These are phyloP conservation scores for Coniferiporia sulphurascens DNA, from an alignment of 1,284 basidiomycete species.

Conservation along the genomic window DNA sequence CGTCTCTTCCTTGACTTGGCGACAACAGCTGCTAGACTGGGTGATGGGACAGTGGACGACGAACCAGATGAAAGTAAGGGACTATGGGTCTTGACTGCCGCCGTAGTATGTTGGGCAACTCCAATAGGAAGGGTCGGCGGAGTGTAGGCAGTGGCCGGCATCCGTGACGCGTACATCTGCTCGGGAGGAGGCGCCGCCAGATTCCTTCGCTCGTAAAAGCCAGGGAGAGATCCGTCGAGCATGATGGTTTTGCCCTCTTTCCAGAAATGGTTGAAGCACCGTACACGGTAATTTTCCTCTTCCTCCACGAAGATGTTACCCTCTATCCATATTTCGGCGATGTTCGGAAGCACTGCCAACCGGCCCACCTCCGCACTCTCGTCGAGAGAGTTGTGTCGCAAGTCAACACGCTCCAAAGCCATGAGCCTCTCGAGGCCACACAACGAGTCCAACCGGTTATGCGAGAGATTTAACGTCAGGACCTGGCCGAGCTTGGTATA, in stretches of 20 bases:
- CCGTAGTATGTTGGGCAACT: slow-evolving; percentile 21
- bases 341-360: slow-evolving; percentile 73
- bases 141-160: slow-evolving; percentile 45
- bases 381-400: slow-evolving; percentile 78
- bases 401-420: slow-evolving; percentile 80
- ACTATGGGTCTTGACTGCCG: slow-evolving; percentile 16
- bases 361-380: slow-evolving; percentile 86
- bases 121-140: slow-evolving; percentile 58
- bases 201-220: slow-evolving; percentile 73
- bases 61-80: slow-evolving; percentile 32
- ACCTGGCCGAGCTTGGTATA: slow-evolving; percentile 79
- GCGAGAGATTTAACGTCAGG: slow-evolving; percentile 69
- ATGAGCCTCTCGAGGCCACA: slow-evolving; percentile 88
- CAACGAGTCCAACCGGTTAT: slow-evolving; percentile 88
- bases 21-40: slow-evolving; percentile 35
- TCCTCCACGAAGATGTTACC: slow-evolving; percentile 74
- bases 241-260: slow-evolving; percentile 70
- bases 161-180: slow-evolving; percentile 48
- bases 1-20: slow-evolving; percentile 43
- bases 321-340: slow-evolving; percentile 74
- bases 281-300: slow-evolving; percentile 69
- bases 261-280: slow-evolving; percentile 79
- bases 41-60: slow-evolving; percentile 38
- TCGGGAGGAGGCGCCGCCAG: slow-evolving; percentile 44
- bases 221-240: slow-evolving; percentile 72